Evolutionary conservation across 768 basidiomycete genomes (phyloP), one percentile per base, ranked within the genome.

Genomic region (Coprinopsis cinerea): DNA sequence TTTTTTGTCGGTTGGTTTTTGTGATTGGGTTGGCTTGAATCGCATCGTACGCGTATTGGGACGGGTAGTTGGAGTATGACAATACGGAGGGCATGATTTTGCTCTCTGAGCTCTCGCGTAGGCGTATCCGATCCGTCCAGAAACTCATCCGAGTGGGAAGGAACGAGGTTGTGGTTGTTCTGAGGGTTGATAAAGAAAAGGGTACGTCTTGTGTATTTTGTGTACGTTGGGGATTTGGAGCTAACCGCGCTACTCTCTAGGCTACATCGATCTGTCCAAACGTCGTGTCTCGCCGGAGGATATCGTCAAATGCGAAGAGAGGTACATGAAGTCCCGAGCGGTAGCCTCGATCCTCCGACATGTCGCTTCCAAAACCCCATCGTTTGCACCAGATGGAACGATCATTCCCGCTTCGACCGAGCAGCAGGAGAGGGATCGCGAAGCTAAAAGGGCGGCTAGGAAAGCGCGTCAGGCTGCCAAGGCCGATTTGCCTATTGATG

Each of bases 81-180:
- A 94, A 94, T 64, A 96, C 94, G 46, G 96, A 99, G 66, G 96
- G 96, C 57, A 99, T 99, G 96, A 99, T 99, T 58, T 71, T 98
- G 11, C 83, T 99, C n/a, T 96, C 96, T 1, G 96, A 98, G 65
- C 84, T 99, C 1, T 98, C 94, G 3, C 73, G 96, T 59, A 78
- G 96, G 60, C 95, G 95, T 61, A 99, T 99, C 61, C 71, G 95
- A 57, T 94, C 91, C 5, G 96, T 99, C 25, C 95, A 98, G 67
- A 99, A 98, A 67, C 80, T 99, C 51, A 99, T 99, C 65, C 78
- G 94, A 28, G 92, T 98, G 6, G 96, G 96, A 18, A 79, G 96
- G 60, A 99, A 99, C 66, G 95, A 98, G 64, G 95, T 97, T 54
- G 96, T 98, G 53, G 94, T 99, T 55, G 96, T 97, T 0, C 82